A percentile compares a stretch with the other conserved stretches of the same genome.
Evolutionary conservation across 768 basidiomycete species (phyloP).

Genomic region (Chlorophyllum brunneum): DNA sequence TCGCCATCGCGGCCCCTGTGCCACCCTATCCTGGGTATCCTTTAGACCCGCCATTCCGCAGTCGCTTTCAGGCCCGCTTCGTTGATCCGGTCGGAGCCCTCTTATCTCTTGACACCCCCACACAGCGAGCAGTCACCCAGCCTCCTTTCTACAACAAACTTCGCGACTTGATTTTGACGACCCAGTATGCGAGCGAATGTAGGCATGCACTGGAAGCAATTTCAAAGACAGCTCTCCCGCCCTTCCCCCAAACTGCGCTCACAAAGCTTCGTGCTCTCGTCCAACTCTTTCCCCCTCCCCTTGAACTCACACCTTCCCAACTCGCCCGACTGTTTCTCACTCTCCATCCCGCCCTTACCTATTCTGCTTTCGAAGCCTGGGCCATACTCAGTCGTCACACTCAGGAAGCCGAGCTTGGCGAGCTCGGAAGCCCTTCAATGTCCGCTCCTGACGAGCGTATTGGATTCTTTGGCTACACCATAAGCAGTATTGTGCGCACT

Average conservation of each 20-base stretch:
- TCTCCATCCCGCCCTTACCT: constrained; percentile 54
- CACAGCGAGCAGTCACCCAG: constrained; percentile 1
- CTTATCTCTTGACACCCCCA: constrained; percentile 35
- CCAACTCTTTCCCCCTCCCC: constrained; percentile 45
- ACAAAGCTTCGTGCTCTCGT: constrained; percentile 45
- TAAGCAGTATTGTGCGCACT: constrained; percentile 36
- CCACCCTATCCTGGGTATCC: constrained; percentile 66
- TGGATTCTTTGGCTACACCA: constrained; percentile 52
- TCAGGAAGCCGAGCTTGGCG: constrained; percentile 50
- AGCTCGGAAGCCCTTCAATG: constrained; percentile 45
- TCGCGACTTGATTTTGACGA: constrained; percentile 54
- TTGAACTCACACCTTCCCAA: constrained; percentile 37
- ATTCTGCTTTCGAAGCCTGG: constrained; percentile 61
- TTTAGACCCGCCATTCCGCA: constrained; percentile 64
- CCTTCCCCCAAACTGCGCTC: constrained; percentile 64
- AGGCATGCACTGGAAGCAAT: constrained; percentile 49
- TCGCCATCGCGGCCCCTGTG: constrained; percentile 67
- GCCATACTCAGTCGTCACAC: constrained; percentile 53
- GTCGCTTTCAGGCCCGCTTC: constrained; percentile 67
- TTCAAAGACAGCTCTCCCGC: constrained; percentile 49
- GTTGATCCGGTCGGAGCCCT: constrained; percentile 55
- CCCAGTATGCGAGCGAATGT: constrained; percentile 60
- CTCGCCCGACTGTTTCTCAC: constrained; percentile 52
- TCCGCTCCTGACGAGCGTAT: constrained; percentile 34
- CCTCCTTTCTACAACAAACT: constrained; percentile 39